A percentile compares a stretch with the other conserved stretches of the same genome.
phyloP scores from a whole-genome alignment of 768 basidiomycete genomes.

The Suillus variegatus region DNA sequence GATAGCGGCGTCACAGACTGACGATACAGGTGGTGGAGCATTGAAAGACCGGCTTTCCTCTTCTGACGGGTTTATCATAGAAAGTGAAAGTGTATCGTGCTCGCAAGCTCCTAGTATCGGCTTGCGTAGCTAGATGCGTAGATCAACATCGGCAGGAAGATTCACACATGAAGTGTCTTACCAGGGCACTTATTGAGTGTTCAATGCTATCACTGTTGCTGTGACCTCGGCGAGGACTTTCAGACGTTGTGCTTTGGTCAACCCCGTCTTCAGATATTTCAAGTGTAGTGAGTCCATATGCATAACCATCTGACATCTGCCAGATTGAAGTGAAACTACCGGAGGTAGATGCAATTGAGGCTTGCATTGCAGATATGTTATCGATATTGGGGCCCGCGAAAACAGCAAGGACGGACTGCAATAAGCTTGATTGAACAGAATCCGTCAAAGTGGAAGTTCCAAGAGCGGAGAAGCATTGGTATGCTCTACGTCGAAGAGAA shows the following conservation, averaged over 20 bases:
- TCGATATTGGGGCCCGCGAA: constrained; percentile 90
- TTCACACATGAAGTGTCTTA: constrained; percentile 35
- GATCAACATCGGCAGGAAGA: background rate
- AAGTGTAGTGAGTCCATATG: constrained; percentile 82
- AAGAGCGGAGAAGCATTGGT: constrained; percentile 85
- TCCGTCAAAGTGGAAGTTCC: constrained; percentile 82
- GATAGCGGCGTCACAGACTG: constrained; percentile 88
- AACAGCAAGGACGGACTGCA: constrained; percentile 78
- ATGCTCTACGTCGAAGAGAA: constrained; percentile 78
- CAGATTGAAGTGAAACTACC: constrained; percentile 86
- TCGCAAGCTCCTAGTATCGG: constrained; percentile 85
- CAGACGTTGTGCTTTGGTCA: constrained; percentile 18
- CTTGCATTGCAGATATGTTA: constrained; percentile 82
- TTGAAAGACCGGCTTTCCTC: constrained; percentile 51
- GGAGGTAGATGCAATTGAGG: constrained; percentile 84
- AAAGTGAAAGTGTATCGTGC: constrained; percentile 79
- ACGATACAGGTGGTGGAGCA: constrained; percentile 75
- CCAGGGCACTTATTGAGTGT: constrained; percentile 74
- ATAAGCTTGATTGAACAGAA: constrained; percentile 71
- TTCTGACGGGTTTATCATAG: constrained; percentile 47
- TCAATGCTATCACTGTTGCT: constrained; percentile 82
- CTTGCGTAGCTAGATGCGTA: constrained; percentile 41
- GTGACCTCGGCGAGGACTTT: constrained; percentile 31
- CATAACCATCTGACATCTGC: constrained; percentile 86
- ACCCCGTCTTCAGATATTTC: constrained; percentile 50